Evolutionary conservation across 306 rosid genomes (phyloP), one percentile per base, ranked within the genome.

Genomic region (Quercus dentata): DNA sequence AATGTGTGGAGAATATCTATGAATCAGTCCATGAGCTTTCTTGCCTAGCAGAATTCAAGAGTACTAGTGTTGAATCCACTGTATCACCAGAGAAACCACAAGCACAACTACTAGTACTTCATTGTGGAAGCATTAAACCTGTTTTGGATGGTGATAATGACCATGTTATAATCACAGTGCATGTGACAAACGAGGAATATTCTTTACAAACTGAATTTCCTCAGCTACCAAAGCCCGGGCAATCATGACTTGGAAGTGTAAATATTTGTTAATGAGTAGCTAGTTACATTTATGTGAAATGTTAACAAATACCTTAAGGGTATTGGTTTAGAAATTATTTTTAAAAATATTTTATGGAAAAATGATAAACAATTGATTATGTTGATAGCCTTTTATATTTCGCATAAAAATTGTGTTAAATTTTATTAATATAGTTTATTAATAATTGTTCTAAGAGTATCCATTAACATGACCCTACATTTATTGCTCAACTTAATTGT

Each of bases 21-120:
- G 86, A 82, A 12, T 78, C 94, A 21, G 93, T 93, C 83, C 68
- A 41, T 5, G 96, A 95, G 74, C 98, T 95, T 51, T 90, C 99
- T 11, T 70, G 73, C 7, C 76, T 83, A 51, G 97, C 98, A 2
- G 79, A 85, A 15, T 95, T 92, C 89, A 86, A 87, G 81, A 76
- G 33, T 64, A 8, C 0, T 41, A 71, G 56, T 3, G 78, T 44
- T 3, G 84, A 88, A 71, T 71, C 85, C 14, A 83, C 63, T 33
- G 90, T 83, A 1, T 86, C 91, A 9, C 86, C 85, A 30, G 94
- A 90, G 76, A 90, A 92, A 54, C 86, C 92, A 64, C 85, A 69
- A 61, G 85, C 94, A 69, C 87, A 69, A 1, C 35, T 90, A 35
- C 92, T 95, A 1, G 35, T 90, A 30, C 92, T 95, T 82, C 99